Base-by-base conservation (phyloP, 331 rosid genomes). In the Rhamnella rubrinervis region DNA sequence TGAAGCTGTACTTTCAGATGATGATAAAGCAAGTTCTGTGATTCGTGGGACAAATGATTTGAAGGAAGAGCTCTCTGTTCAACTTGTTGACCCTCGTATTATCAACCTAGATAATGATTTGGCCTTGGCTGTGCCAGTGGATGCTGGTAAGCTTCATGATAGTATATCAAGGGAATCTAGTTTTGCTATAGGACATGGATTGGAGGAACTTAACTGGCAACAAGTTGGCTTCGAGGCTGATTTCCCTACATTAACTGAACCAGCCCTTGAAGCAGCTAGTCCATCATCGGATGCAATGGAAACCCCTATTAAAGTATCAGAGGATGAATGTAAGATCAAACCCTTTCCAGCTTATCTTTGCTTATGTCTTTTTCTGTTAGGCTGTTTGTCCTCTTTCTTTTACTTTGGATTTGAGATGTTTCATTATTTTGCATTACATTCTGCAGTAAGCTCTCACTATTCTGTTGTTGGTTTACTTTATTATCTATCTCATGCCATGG, bases 311-410 rank as follows among this genome's bases (percentile, higher is more conserved):
- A 78, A 85, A 75, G 83, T 71, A 53, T 76, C 87, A 25, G 80
- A 82, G 73, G 82, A 78, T 74, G 71, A 70, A 68, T 16, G 97
- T 95, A 82, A 89, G 97, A 87, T 68, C 35, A 57, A 56, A 57
- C 28, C 39, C 74, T 73, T 76, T 35, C 26, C 19, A 50, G 39
- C 25, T 35, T 72, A 70, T 62, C 59, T 68, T 68, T 71, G 71
- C n/a, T 78, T 18, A 1, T 10, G 23, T 2, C 50, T 66, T 21
- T 38, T 26, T 38, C 55, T 5, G 25, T 50, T 19, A 11, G 17
- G 25, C 53, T 44, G 41, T 56, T 62, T 59, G 4, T 17, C 12
- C 35, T 19, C 17, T 37, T 63, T 19, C 35, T 63, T 52, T 52
- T 47, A 11, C 17, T 16, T 18, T 41, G 74, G 28, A 28, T 41